These are phyloP conservation scores for Apiospora phragmitis DNA, from an alignment of 2,329 filamentous ascomycete genomes.

Conservation along the genomic window DNA sequence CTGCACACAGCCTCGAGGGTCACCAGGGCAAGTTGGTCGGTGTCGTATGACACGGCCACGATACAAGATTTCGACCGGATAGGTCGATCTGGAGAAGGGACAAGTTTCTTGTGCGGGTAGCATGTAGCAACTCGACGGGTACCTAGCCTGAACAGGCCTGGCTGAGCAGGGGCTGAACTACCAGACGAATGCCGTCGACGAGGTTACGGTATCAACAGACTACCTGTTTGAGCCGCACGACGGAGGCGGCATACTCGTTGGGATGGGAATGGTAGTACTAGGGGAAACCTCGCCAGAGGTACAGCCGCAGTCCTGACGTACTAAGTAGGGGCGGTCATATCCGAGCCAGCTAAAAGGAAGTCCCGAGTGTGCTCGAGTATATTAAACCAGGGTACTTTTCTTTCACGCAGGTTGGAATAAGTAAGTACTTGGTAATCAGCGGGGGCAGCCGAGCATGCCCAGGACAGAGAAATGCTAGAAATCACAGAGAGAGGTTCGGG, in stretches of 20 bases:
- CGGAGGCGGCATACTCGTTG: neutral
- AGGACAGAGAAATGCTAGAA: neutral
- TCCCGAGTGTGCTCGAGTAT: neutral
- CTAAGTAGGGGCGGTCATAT: neutral
- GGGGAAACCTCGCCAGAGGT: slow-evolving; percentile 1
- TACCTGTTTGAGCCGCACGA: slow-evolving; percentile 3
- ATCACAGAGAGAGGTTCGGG: neutral
- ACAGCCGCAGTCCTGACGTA: slow-evolving; percentile 7
- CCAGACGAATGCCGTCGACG: slow-evolving; percentile 1
- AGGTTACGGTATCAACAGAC: neutral
- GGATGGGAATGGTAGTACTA: neutral
- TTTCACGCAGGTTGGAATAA: neutral
- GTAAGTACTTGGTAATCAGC: neutral
- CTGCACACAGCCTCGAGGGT: slow-evolving; percentile 1
- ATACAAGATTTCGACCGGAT: slow-evolving; percentile 29
- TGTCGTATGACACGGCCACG: slow-evolving; percentile 31
- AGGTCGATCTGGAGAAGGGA: slow-evolving; percentile 34
- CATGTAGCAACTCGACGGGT: slow-evolving; percentile 25
- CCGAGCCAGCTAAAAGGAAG: neutral
- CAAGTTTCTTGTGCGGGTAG: slow-evolving; percentile 25
- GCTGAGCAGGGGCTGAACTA: slow-evolving; percentile 19
- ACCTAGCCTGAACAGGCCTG: slow-evolving; percentile 11
- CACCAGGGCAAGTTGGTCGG: neutral
- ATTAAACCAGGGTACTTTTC: slow-evolving; percentile 1
- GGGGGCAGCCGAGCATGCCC: neutral